Evolutionary conservation across 495 filamentous ascomycete genomes (phyloP).

Genomic region (Hypoxylon fragiforme): DNA sequence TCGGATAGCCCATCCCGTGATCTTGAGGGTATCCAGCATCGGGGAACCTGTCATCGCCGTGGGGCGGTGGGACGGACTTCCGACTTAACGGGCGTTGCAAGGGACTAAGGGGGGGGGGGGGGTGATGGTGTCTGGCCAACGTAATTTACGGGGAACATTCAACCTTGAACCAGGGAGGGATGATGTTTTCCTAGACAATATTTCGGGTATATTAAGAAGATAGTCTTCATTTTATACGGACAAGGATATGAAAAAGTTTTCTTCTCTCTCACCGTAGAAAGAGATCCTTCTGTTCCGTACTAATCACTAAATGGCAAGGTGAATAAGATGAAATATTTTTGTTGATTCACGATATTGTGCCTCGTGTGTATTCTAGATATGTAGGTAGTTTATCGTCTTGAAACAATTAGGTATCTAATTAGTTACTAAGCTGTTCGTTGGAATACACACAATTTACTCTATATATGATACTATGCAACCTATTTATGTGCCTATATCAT

Average conservation of each 20-base stretch:
- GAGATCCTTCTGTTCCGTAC: too few relatives aligned
- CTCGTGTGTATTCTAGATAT: too few relatives aligned
- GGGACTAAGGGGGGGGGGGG: not conserved
- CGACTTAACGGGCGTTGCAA: conserved; percentile 8
- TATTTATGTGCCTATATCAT: conserved; percentile 1
- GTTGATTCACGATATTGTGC: too few relatives aligned
- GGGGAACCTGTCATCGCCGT: conserved; percentile 22
- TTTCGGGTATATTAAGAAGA: not conserved
- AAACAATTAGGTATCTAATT: too few relatives aligned
- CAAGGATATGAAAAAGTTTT: not conserved
- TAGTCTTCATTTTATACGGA: not conserved
- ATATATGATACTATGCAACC: not conserved
- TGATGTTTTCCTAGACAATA: not conserved
- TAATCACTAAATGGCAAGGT: too few relatives aligned
- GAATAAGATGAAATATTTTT: too few relatives aligned
- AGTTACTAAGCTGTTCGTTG: too few relatives aligned
- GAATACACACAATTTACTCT: too few relatives aligned
- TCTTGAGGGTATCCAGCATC: conserved; percentile 25
- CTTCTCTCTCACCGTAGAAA: too few relatives aligned
- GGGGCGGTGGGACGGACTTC: conserved; percentile 29
- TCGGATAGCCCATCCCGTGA: conserved; percentile 24
- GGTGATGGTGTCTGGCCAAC: conserved; percentile 4
- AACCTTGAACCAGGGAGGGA: not conserved
- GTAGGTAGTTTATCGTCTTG: too few relatives aligned
- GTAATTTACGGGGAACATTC: conserved; percentile 8